Percentiles rank a stretch among this genome's conserved stretches.
phyloP scores from a whole-genome alignment of 1,139 yeast species.

The Candida sp. region DNA sequence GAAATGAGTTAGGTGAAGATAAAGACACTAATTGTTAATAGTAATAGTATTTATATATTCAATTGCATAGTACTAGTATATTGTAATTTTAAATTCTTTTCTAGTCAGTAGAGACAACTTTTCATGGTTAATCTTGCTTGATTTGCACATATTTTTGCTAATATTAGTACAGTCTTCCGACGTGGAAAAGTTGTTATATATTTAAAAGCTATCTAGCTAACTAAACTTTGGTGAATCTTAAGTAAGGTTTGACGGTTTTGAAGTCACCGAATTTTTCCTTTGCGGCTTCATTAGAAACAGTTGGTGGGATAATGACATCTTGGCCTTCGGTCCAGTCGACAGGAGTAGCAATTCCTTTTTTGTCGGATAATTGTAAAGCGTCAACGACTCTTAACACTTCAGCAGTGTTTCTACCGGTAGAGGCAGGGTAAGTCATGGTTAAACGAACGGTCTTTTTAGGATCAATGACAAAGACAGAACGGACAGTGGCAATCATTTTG shows the following conservation, averaged over 20 bases:
- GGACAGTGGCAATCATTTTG: conserved; percentile 71
- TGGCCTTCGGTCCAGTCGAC: conserved; percentile 87
- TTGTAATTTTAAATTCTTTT: no score
- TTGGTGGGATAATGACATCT: conserved; percentile 80
- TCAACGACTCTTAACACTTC: conserved; percentile 81
- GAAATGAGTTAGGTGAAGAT: not conserved
- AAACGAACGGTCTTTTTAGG: conserved; percentile 73
- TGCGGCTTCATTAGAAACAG: conserved; percentile 69
- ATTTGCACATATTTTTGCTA: no score
- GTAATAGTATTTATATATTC: no score
- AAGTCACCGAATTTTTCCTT: conserved; percentile 70
- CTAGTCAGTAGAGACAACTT: no score
- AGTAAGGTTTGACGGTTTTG: conserved; percentile 76
- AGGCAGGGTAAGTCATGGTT: conserved; percentile 76
- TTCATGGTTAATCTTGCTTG: no score
- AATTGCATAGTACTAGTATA: no score
- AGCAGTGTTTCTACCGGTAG: conserved; percentile 86
- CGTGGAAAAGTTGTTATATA: no score
- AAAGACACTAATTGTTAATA: no score
- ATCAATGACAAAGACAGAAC: conserved; percentile 83
- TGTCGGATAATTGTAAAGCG: conserved; percentile 74
- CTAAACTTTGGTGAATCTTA: conserved; percentile 34
- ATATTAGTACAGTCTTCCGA: no score
- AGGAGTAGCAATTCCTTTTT: conserved; percentile 73
- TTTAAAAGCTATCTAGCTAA: no score